These are phyloP conservation scores for Rugosomyces carneus DNA, from an alignment of 1,284 basidiomycete genomes.

Conservation along the genomic window DNA sequence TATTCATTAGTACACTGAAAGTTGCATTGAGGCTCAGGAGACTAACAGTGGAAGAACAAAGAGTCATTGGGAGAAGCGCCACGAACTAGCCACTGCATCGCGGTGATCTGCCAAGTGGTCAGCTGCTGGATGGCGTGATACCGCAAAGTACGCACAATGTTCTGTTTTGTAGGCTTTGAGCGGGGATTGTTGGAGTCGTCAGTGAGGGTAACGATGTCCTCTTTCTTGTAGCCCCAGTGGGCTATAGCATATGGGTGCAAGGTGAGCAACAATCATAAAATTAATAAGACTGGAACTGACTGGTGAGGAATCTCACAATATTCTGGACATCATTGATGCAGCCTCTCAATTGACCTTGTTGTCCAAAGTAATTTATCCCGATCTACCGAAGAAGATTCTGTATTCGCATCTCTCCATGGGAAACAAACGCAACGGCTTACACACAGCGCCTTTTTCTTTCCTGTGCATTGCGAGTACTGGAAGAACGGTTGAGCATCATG, in stretches of 20 bases:
- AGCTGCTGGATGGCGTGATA: background rate
- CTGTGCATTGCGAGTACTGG: constrained; percentile 82
- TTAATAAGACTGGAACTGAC: constrained; percentile 33
- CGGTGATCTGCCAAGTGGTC: constrained; percentile 45
- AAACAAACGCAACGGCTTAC: constrained; percentile 33
- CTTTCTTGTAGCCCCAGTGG: constrained; percentile 63
- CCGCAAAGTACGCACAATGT: constrained; percentile 54
- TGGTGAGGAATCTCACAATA: constrained; percentile 64
- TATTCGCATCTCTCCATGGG: background rate
- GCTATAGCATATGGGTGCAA: constrained; percentile 28
- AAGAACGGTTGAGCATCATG: constrained; percentile 56
- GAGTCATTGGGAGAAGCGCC: constrained; percentile 80
- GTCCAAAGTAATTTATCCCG: constrained; percentile 79
- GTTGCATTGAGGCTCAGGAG: background rate
- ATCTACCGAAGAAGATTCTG: constrained; percentile 36
- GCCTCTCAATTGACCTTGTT: constrained; percentile 58
- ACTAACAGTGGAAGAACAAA: constrained; percentile 87
- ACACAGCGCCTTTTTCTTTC: constrained; percentile 75
- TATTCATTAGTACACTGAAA: constrained; percentile 14
- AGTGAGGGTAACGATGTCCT: constrained; percentile 85
- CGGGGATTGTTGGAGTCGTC: constrained; percentile 65
- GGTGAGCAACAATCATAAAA: background rate
- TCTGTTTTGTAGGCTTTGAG: constrained; percentile 69
- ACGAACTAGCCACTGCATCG: constrained; percentile 87
- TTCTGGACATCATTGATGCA: constrained; percentile 89